Evolutionary conservation across 768 basidiomycete genomes (phyloP).

Genomic region (Xerocomellus amylosporus): DNA sequence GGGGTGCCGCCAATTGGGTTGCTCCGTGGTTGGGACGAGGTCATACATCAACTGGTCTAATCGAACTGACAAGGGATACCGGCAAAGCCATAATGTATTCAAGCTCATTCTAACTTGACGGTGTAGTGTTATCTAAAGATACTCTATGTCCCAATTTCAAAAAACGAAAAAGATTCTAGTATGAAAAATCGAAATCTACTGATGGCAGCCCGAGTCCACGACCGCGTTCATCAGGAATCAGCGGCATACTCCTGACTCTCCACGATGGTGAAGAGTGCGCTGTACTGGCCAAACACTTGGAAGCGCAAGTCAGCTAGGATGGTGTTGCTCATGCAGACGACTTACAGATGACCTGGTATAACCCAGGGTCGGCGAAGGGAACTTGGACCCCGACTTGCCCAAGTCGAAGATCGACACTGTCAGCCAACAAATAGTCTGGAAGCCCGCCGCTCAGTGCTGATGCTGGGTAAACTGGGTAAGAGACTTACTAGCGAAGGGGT

Average conservation of each 20-base stretch:
- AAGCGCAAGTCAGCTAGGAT: slow-evolving; percentile 1
- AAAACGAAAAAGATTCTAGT: no score
- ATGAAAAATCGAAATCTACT: not conserved
- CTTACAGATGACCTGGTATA: slow-evolving; percentile 36
- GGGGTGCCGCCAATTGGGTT: no score
- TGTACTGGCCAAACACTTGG: slow-evolving; percentile 34
- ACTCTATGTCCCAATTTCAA: no score
- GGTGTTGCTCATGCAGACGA: not conserved
- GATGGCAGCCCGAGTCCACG: not conserved
- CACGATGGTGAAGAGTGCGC: slow-evolving; percentile 27
- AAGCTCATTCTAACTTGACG: not conserved
- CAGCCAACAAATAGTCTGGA: slow-evolving; percentile 17
- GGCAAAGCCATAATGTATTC: not conserved
- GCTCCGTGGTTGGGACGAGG: no score
- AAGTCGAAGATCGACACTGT: slow-evolving; percentile 27
- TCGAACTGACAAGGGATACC: not conserved
- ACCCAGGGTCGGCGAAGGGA: slow-evolving; percentile 27
- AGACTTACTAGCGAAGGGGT: slow-evolving; percentile 25
- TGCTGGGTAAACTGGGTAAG: not conserved
- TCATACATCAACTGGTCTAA: no score
- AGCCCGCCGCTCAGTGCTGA: slow-evolving; percentile 1
- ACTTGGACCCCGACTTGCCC: slow-evolving; percentile 28
- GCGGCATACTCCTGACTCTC: not conserved
- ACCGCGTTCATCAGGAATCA: not conserved
- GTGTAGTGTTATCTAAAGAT: no score